Percentiles rank a stretch among this genome's conserved stretches.
Conservation (phyloP, 352 stramenopile genomes). For the Discostella stelligera region DNA sequence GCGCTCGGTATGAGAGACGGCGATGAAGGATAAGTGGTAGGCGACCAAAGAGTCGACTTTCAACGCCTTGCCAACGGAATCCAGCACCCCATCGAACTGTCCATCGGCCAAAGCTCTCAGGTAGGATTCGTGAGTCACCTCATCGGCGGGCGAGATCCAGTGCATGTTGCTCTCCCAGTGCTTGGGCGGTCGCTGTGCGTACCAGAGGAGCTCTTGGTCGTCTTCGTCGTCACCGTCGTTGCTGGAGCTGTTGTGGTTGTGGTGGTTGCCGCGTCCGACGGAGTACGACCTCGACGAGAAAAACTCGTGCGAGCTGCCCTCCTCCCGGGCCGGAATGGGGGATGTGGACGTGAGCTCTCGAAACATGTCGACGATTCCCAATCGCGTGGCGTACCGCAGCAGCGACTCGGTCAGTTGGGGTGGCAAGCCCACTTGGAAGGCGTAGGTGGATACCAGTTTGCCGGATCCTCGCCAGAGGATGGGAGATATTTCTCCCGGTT, state of each 20-base stretch:
- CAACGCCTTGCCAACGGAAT: slow-evolving; percentile 45
- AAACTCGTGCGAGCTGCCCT: background rate
- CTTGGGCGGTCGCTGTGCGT: slow-evolving; percentile 42
- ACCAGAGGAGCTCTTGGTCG: slow-evolving; percentile 23
- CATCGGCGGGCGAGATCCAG: slow-evolving; percentile 50
- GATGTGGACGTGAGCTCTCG: slow-evolving; percentile 3
- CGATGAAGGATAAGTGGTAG: slow-evolving; percentile 60
- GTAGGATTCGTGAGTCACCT: slow-evolving; percentile 46
- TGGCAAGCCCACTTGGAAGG: slow-evolving; percentile 26
- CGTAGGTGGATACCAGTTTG: slow-evolving; percentile 8
- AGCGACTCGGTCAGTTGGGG: slow-evolving; percentile 15
- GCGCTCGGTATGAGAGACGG: slow-evolving; percentile 15
- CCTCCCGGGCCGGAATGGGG: background rate
- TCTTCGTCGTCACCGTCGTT: background rate
- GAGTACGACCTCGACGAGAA: background rate
- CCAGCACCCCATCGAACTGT: slow-evolving; percentile 52
- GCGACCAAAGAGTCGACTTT: slow-evolving; percentile 42
- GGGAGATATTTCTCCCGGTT: background rate
- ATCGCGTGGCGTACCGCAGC: slow-evolving; percentile 34
- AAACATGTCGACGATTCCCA: slow-evolving; percentile 38
- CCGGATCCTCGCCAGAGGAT: background rate
- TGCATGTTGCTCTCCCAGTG: slow-evolving; percentile 56
- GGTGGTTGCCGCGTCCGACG: background rate
- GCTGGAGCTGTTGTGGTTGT: background rate
- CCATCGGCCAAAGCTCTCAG: slow-evolving; percentile 34